Evolutionary conservation across 2,329 filamentous ascomycete species (phyloP).

Genomic region (Daldinia eschscholtzii): DNA sequence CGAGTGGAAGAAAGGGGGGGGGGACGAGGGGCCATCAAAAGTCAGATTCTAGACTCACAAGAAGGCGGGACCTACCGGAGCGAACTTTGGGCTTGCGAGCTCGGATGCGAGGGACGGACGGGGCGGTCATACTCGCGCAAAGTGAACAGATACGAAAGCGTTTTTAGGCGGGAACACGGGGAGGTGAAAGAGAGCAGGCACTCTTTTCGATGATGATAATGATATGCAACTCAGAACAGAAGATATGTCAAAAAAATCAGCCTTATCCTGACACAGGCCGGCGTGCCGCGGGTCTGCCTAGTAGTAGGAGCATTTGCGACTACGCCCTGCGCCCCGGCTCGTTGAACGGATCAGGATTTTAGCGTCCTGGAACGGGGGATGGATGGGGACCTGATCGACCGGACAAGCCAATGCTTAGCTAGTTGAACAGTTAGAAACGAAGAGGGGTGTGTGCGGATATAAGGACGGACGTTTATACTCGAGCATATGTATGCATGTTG

Average conservation of each 20-base stretch:
- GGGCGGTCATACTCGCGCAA: conserved; percentile 35
- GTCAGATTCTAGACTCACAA: neutral
- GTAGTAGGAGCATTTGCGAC: neutral
- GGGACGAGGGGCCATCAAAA: no score
- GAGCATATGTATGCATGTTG: no score
- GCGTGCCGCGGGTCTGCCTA: neutral
- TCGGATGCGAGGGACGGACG: conserved; percentile 37
- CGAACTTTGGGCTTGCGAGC: conserved; percentile 40
- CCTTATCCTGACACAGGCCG: conserved; percentile 2
- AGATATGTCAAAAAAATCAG: neutral
- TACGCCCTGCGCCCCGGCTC: neutral
- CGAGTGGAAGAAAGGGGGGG: no score
- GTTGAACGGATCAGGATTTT: neutral
- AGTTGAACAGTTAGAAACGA: neutral
- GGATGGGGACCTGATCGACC: neutral
- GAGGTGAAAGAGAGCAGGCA: no score
- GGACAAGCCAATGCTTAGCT: neutral
- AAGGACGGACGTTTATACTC: neutral
- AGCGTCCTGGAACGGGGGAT: neutral
- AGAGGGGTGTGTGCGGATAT: neutral
- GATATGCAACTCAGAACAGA: neutral
- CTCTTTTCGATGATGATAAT: neutral
- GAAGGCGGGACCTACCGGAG: conserved; percentile 33
- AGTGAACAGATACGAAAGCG: neutral
- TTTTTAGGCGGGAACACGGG: no score